phyloP scores from a whole-genome alignment of 352 stramenopile species.

The Pseudoperonospora humuli region DNA sequence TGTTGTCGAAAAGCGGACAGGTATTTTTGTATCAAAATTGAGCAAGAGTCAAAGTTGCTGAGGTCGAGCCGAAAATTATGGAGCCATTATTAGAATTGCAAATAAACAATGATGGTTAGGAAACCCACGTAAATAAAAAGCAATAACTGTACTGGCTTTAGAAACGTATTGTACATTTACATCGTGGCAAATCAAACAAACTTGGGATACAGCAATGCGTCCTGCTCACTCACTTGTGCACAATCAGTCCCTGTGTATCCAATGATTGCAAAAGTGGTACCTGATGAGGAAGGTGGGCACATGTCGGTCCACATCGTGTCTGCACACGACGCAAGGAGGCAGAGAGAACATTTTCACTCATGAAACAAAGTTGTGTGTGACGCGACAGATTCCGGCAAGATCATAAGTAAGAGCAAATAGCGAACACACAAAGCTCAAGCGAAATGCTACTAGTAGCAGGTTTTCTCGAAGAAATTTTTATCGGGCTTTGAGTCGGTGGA shows the following conservation, averaged over 20 bases:
- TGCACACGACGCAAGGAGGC: slow-evolving; percentile 27
- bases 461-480: too few species aligned
- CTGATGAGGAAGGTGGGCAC: slow-evolving; percentile 44
- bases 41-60: slow-evolving; percentile 2
- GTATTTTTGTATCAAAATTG: slow-evolving; percentile 35
- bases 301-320: slow-evolving; percentile 22
- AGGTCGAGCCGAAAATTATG: slow-evolving; percentile 16
- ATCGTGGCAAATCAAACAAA: slow-evolving; percentile 46
- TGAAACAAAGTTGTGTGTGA: too few species aligned
- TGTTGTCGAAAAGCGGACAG: slow-evolving; percentile 38
- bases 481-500: too few species aligned
- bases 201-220: slow-evolving; percentile 48
- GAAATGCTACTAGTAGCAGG: too few species aligned
- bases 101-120: background rate
- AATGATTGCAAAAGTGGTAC: slow-evolving; percentile 59
- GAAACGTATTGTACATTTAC: slow-evolving; percentile 28
- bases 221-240: slow-evolving; percentile 43
- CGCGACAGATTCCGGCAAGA: too few species aligned
- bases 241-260: slow-evolving; percentile 57
- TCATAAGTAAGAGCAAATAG: too few species aligned
- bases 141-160: background rate
- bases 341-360: too few species aligned
- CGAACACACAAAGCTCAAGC: too few species aligned
- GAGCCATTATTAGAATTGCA: slow-evolving; percentile 5
- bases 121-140: background rate